Evolutionary conservation across 2,329 filamentous ascomycete genomes (phyloP), one percentile per base, ranked within the genome.

Genomic region (Aschersonia sp.): DNA sequence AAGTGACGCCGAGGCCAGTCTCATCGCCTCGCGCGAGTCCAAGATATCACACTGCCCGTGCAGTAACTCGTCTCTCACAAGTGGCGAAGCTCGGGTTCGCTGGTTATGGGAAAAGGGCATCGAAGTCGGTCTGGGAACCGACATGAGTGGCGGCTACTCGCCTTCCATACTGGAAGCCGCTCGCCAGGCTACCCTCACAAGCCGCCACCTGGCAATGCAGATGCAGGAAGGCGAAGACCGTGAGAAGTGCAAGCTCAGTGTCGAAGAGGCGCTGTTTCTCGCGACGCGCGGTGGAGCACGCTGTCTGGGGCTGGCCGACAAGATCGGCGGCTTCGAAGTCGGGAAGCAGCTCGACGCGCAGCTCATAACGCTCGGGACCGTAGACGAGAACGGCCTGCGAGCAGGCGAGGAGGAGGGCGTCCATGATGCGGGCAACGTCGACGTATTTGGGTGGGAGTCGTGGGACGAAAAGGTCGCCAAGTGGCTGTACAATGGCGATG

Each of bases 301-400:
- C 35, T 85, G 92, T 1, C 75, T 97, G 0, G 85, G 87, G 1
- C 69, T 97, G 51, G 75, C 73, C 41, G 72, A 77, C 7, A 76
- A 70, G 50, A 73, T 97, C 12, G 92, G 92, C 3, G 81, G 73
- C 0, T 97, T 97, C 61, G 85, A 87, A 53, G 75, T 83, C 1
- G 92, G 89, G 0, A 92, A 83, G 81, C 77, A 87, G 53, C 97
- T 83, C 78, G 92, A 98, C 71, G 88, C 85, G 50, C 87, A 96
- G 70, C 71, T 95, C 56, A 72, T 98, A 47, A 69, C 73, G 8
- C 63, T 96, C 30, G 75, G 73, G 1, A 46, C 57, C 4, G 71
- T 78, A 1, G 66, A 67, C 1, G 65, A 65, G 5, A 63, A 68
- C 31, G 56, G 51, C 1, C 2, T 14, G 11, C 45, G 48, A 5